phyloP scores from a whole-genome alignment of 75 land plant species.

The Chamaecyparis obtusa region DNA sequence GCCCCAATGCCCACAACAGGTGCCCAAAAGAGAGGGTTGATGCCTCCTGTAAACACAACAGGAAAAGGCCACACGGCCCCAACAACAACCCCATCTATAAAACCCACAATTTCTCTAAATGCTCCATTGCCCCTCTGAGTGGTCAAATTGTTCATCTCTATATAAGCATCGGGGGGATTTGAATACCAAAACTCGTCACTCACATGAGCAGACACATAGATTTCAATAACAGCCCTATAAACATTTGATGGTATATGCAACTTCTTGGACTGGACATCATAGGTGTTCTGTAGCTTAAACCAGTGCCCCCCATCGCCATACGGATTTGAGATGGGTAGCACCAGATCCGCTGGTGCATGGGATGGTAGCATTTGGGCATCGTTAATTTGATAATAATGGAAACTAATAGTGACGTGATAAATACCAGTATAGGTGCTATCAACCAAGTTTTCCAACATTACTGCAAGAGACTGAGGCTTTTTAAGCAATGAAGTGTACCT shows the following conservation, averaged over 20 bases:
- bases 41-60: slow-evolving; percentile 69
- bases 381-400: slow-evolving; percentile 27
- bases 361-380: neutral
- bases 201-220: slow-evolving; percentile 68
- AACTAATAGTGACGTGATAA: slow-evolving; percentile 54
- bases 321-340: slow-evolving; percentile 50
- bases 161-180: slow-evolving; percentile 67
- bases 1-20: slow-evolving; percentile 76
- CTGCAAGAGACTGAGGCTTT: slow-evolving; percentile 28
- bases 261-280: slow-evolving; percentile 13
- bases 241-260: slow-evolving; percentile 46
- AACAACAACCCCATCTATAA: slow-evolving; percentile 46
- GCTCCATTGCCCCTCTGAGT: slow-evolving; percentile 57
- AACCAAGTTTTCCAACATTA: slow-evolving; percentile 67
- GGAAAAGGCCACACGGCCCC: slow-evolving; percentile 68
- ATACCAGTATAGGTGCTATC: slow-evolving; percentile 63
- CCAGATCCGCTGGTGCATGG: slow-evolving; percentile 48
- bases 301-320: slow-evolving; percentile 40
- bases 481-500: slow-evolving; percentile 53
- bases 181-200: slow-evolving; percentile 85
- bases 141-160: slow-evolving; percentile 49
- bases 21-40: slow-evolving; percentile 74
- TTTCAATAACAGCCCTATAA: slow-evolving; percentile 48
- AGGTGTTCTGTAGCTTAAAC: slow-evolving; percentile 44
- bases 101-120: slow-evolving; percentile 53